Percentiles rank a stretch among this genome's conserved stretches.
These are phyloP conservation scores for Verbascum thapsus DNA, from an alignment of 257 asterid genomes.

Conservation along the genomic window DNA sequence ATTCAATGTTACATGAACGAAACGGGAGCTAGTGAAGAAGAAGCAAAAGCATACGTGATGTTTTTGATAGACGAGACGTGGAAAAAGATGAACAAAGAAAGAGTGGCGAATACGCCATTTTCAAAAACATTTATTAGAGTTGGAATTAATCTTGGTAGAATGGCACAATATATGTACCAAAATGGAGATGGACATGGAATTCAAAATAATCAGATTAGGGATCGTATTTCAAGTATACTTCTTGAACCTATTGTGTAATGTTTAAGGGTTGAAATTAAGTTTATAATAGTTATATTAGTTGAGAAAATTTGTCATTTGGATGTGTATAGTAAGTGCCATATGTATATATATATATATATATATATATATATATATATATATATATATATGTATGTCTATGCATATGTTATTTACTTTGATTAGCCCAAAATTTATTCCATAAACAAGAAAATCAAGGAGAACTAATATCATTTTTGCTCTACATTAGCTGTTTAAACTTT, in stretches of 20 bases:
- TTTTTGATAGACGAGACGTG: slow-evolving; percentile 34
- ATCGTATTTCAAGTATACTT: slow-evolving; percentile 29
- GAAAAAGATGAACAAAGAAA: slow-evolving; percentile 43
- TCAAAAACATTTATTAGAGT: slow-evolving; percentile 23
- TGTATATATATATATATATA: too few relatives aligned
- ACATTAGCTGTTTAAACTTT: too few relatives aligned
- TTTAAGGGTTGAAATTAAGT: too few relatives aligned
- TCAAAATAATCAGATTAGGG: slow-evolving; percentile 26
- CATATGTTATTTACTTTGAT: too few relatives aligned
- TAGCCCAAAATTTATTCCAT: too few relatives aligned
- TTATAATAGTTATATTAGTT: too few relatives aligned
- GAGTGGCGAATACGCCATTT: slow-evolving; percentile 13
- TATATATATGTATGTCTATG: too few relatives aligned
- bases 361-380: too few relatives aligned
- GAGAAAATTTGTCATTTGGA: too few relatives aligned
- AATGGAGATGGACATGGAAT: slow-evolving; percentile 55
- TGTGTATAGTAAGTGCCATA: too few relatives aligned
- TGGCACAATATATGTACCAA: slow-evolving; percentile 49
- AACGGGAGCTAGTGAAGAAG: slow-evolving; percentile 29
- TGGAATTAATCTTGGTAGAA: slow-evolving; percentile 47
- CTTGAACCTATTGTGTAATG: slow-evolving; percentile 36
- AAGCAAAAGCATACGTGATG: slow-evolving; percentile 19
- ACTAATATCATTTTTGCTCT: too few relatives aligned
- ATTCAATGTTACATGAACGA: slow-evolving; percentile 53
- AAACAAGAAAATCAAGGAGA: too few relatives aligned